These are phyloP conservation scores for Ogataea haglerorum DNA, from an alignment of 805 yeast genomes.

Conservation along the genomic window DNA sequence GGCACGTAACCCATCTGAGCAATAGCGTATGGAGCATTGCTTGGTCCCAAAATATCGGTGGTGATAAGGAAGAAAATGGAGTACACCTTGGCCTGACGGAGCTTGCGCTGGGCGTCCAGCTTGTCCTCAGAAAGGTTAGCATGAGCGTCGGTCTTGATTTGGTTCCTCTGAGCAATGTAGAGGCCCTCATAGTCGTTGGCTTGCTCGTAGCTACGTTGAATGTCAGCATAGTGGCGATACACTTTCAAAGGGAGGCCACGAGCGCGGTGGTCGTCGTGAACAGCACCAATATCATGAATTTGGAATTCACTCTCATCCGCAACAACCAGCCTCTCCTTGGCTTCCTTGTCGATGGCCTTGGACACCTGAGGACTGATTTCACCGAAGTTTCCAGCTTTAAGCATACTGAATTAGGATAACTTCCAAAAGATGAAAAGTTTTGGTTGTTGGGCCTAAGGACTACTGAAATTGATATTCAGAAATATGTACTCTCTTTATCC, in stretches of 20 bases:
- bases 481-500: neutral
- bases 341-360: conserved; percentile 5
- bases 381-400: conserved; percentile 12
- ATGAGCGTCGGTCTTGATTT: conserved; percentile 7
- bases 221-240: conserved; percentile 14
- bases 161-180: conserved; percentile 9
- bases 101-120: conserved; percentile 9
- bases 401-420: conserved; percentile 1
- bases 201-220: conserved; percentile 10
- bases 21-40: conserved; percentile 44
- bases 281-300: neutral
- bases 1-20: conserved; percentile 44
- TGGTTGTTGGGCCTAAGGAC: neutral
- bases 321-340: neutral
- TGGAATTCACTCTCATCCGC: conserved; percentile 2
- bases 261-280: conserved; percentile 2
- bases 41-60: conserved; percentile 47
- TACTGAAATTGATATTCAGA: neutral
- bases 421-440: neutral
- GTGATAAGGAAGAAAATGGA: conserved; percentile 46
- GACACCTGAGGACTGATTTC: conserved; percentile 15
- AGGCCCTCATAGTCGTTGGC: conserved; percentile 10
- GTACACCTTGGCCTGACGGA: conserved; percentile 12
- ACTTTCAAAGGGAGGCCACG: conserved; percentile 12
- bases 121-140: conserved; percentile 10